phyloP scores from a whole-genome alignment of 495 filamentous ascomycete genomes.

The Letharia lupina region DNA sequence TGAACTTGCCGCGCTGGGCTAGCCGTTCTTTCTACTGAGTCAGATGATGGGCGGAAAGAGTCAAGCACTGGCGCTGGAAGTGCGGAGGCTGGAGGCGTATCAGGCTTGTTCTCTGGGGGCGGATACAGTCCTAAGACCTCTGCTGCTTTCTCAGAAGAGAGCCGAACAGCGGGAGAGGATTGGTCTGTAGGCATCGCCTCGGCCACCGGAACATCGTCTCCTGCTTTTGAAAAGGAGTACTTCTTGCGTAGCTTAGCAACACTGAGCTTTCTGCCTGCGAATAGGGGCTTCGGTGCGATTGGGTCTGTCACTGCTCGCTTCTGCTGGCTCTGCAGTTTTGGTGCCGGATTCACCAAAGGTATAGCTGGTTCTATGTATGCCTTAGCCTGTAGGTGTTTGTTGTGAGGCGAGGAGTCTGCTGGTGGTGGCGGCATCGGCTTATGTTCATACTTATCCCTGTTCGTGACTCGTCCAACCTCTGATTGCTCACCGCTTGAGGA shows the following conservation, averaged over 20 bases:
- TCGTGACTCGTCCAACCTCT: slow-evolving; percentile 8
- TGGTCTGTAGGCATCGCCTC: not conserved
- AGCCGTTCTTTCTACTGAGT: slow-evolving; percentile 2
- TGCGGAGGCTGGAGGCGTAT: slow-evolving; percentile 16
- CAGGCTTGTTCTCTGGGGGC: slow-evolving; percentile 4
- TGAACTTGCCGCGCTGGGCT: slow-evolving; percentile 15
- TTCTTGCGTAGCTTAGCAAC: slow-evolving; percentile 24
- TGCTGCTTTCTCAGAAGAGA: slow-evolving; percentile 16
- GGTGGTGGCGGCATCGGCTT: slow-evolving; percentile 27
- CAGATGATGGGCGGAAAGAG: slow-evolving; percentile 12
- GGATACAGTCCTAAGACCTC: slow-evolving; percentile 18
- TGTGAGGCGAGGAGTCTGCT: slow-evolving; percentile 12
- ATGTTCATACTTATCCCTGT: slow-evolving; percentile 25
- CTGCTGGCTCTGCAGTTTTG: not conserved
- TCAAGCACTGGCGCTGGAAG: slow-evolving; percentile 9
- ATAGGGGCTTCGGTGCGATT: slow-evolving; percentile 17
- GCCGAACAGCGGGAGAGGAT: slow-evolving; percentile 3
- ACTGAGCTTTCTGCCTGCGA: slow-evolving; percentile 19
- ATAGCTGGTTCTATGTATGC: slow-evolving; percentile 24
- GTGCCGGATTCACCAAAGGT: slow-evolving; percentile 13
- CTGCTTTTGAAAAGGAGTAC: slow-evolving; percentile 23
- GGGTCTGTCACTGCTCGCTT: slow-evolving; percentile 26
- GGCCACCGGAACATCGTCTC: slow-evolving; percentile 3
- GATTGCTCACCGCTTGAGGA: not conserved
- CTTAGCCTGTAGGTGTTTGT: slow-evolving; percentile 5